These are phyloP conservation scores for Bathelium albidoporum DNA, from an alignment of 495 filamentous ascomycete genomes.

Conservation along the genomic window DNA sequence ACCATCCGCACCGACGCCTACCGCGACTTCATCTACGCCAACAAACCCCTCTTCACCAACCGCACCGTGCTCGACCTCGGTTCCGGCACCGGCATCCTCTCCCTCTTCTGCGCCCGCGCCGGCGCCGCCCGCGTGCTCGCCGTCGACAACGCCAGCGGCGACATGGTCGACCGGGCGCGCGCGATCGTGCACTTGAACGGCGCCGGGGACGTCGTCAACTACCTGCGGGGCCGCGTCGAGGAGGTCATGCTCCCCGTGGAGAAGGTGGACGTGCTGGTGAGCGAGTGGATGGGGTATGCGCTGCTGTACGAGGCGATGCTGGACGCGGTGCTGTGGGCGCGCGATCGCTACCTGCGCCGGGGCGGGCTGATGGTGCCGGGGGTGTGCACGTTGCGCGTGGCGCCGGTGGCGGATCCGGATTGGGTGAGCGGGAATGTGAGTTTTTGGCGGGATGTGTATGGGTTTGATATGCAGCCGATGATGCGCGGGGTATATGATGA, in stretches of 20 bases:
- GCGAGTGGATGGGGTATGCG: slow-evolving; percentile 97
- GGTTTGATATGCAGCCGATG: slow-evolving; percentile 29
- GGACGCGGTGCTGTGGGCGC: slow-evolving; percentile 80
- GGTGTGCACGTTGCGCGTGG: slow-evolving; percentile 76
- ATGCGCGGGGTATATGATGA: slow-evolving; percentile 41
- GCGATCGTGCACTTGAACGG: slow-evolving; percentile 78
- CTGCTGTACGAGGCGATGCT: slow-evolving; percentile 92
- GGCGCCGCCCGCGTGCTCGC: slow-evolving; percentile 85
- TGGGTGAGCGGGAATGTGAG: slow-evolving; percentile 37
- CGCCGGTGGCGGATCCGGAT: slow-evolving; percentile 76
- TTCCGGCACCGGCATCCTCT: slow-evolving; percentile 85
- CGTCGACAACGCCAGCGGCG: slow-evolving; percentile 81
- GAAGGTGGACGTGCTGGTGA: slow-evolving; percentile 89
- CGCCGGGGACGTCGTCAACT: slow-evolving; percentile 68
- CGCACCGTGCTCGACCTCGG: slow-evolving; percentile 90
- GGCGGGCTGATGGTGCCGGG: slow-evolving; percentile 82
- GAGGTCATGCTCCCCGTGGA: slow-evolving; percentile 70
- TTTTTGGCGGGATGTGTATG: slow-evolving; percentile 30
- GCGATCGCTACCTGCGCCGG: slow-evolving; percentile 70
- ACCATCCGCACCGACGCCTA: slow-evolving; percentile 56
- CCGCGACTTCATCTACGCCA: slow-evolving; percentile 62
- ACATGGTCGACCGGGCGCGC: slow-evolving; percentile 78
- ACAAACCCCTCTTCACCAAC: slow-evolving; percentile 82
- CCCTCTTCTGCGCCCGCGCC: slow-evolving; percentile 86
- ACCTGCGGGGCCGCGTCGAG: slow-evolving; percentile 82